Evolutionary conservation across 2,329 filamentous ascomycete species (phyloP), one percentile per base, ranked within the genome.

Genomic region (Trichoderma sp.): DNA sequence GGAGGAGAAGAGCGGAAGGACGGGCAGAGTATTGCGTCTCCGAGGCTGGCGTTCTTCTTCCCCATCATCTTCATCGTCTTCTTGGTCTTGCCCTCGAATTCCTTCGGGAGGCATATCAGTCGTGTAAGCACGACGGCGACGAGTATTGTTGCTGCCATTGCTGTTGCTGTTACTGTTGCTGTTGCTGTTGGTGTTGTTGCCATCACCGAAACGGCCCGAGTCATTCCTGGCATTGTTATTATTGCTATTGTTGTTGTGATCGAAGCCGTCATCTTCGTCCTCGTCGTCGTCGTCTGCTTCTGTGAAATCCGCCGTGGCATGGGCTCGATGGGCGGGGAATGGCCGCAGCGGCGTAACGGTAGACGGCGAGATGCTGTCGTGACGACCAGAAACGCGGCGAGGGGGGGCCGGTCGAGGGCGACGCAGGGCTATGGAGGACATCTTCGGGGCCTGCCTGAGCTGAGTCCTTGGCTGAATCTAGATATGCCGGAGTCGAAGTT

Each of bases 1-100:
- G 26, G 91, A 87, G 58, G 92, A 94, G 79, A 96, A 96, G 68
- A 96, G 89, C 59, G 93, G 93, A 70, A 96, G 83, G 55, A 87
- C 76, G 28, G 81, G 81, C 73, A 78, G 77, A 66, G 70, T 72
- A 49, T 74, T 73, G 30, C 73, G 76, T 66, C 71, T 71, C 46
- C 69, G 59, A 24, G 55, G 65, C 43, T 70, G 71, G 30, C 73
- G 73, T 32, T 77, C 76, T 14, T 80, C 77, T n/a, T 78, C 79
- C 73, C 87, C 85, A 39, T 75, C 74, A 7, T 79, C 74, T 8
- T 79, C 77, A 4, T 79, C 80, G 32, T 81, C 81, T 14, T 83
- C 54, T 10, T 49, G 37, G 6, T 3, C 13, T 34, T 54, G 54
- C 39, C 52, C 54, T 11, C 56, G 26, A 37, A 59, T 28, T 66